Base-by-base conservation (phyloP, 495 filamentous ascomycete species). In the Wilcoxina mikolae region DNA sequence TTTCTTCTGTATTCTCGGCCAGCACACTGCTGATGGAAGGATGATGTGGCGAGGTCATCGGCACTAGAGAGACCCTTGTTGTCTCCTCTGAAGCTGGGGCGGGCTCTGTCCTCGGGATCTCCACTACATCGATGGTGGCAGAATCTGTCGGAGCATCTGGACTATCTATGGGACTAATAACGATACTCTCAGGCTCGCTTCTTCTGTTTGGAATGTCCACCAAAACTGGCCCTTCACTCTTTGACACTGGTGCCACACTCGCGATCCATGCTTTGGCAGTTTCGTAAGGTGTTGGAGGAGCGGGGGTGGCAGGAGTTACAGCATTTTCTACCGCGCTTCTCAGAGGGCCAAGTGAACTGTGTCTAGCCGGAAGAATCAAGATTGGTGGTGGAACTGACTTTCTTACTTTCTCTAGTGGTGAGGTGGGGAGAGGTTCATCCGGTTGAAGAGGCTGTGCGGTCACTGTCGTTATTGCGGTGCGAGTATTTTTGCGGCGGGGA, bases 211-310 rank as follows among this genome's bases (percentile, higher is more conserved):
- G 28, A 3, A 53, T 39, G 12, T 52, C 26, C 10, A 53, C 54
- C 31, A 56, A 25, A 20, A 53, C 25, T 23, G 46, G 54, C n/a
- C 18, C 54, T 17, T 12, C 27, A 2, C 3, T 39, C 31, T 47
- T 46, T 12, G 11, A 9, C 45, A 50, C 41, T 10, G 38, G 29
- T 38, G 60, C 58, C 24, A 64, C 31, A 10, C 60, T 64, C 10
- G 56, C 56, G n/a, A 57, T 39, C 61, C 60, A 64, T 7, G 57
- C 60, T 56, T 46, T 60, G 11, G 60, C 51, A 9, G 54, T 55
- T 44, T 65, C 54, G 24, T 64, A 64, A 29, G 29, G 25, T 12
- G 15, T n/a, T 18, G 5, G 18, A 2, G 28, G 46, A 9, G 23
- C 25, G 11, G 39, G 39, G 20, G 39, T 45, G 26, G 51, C 26